phyloP scores from a whole-genome alignment of 2,329 filamentous ascomycete species.

The Paecilomyces sp. region DNA sequence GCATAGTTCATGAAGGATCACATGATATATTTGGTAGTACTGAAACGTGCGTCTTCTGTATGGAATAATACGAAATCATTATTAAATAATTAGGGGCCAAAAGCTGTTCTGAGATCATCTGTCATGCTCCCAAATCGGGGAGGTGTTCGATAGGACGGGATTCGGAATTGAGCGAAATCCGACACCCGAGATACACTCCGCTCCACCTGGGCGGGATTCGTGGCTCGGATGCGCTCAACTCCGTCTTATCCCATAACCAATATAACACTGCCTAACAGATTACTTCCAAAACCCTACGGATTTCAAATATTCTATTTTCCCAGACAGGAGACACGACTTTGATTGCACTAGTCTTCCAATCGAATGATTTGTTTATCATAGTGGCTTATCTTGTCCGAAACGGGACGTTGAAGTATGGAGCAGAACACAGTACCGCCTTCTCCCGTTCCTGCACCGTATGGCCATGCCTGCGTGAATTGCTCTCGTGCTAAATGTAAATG shows the following conservation, averaged over 20 bases:
- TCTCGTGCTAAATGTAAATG: conserved; percentile 18
- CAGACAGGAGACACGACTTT: no score
- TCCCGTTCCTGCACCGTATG: conserved; percentile 6
- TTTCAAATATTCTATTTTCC: neutral
- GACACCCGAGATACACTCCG: neutral
- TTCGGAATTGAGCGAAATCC: neutral
- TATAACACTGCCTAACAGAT: neutral
- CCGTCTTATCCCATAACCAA: neutral
- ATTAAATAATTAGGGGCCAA: neutral
- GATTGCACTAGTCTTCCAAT: neutral
- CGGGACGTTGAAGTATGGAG: neutral
- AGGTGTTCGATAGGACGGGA: neutral
- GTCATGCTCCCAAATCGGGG: neutral
- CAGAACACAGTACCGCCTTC: neutral
- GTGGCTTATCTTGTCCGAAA: neutral
- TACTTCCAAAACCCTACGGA: neutral
- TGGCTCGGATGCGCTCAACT: neutral
- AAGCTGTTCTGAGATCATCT: neutral
- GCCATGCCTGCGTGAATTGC: conserved; percentile 16
- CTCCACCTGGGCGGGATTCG: neutral
- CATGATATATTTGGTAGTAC: neutral
- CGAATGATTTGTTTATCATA: neutral
- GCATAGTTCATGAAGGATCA: no score
- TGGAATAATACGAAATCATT: neutral
- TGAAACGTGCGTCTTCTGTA: neutral